Conservation (phyloP, 768 basidiomycete species). For the Russula ochroleuca region DNA sequence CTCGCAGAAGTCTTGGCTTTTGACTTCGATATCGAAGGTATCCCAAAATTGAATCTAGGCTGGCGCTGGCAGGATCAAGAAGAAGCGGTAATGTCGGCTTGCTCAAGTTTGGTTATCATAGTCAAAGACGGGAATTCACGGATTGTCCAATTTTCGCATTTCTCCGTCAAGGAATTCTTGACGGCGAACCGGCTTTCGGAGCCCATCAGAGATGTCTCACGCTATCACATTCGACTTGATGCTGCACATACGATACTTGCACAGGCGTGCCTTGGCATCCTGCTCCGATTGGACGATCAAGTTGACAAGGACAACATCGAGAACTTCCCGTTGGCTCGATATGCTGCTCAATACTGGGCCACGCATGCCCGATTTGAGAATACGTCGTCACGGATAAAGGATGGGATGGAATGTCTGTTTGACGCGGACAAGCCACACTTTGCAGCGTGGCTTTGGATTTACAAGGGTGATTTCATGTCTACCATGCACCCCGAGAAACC, state of each 20-base stretch:
- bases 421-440: background rate
- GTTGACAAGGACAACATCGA: background rate
- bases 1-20: too few species aligned
- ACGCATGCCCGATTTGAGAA: background rate
- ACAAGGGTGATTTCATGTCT: too few species aligned
- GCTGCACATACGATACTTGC: background rate
- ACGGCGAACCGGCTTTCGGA: background rate
- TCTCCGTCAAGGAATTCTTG: slow-evolving; percentile 2
- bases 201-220: background rate
- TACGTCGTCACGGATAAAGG: background rate
- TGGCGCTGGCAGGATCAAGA: slow-evolving; percentile 1
- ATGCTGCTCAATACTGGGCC: background rate
- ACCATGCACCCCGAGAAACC: background rate
- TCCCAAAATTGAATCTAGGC: background rate
- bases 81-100: slow-evolving; percentile 1
- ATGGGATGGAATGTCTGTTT: background rate
- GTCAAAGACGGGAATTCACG: background rate
- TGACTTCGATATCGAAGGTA: background rate
- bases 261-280: background rate
- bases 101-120: background rate
- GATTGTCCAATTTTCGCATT: background rate
- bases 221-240: background rate
- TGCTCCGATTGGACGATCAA: background rate
- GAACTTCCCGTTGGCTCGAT: background rate
- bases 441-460: slow-evolving; percentile 1